Evolutionary conservation across 352 stramenopile genomes (phyloP).

Genomic region (Phytophthora constricta): DNA sequence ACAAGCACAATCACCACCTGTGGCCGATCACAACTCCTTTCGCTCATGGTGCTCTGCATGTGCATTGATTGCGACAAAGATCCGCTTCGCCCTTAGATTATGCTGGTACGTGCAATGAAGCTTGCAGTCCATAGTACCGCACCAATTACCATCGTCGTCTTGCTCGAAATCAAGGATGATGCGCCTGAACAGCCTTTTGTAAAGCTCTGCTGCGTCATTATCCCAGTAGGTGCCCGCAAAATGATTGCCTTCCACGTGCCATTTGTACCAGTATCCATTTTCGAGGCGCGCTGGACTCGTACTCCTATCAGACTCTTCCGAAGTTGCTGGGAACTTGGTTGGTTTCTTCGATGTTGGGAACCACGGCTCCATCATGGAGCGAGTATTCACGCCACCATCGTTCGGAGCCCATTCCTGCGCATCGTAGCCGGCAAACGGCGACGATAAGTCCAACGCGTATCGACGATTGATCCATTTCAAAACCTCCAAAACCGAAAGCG

Average conservation of each 20-base stretch:
- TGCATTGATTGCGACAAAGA: no score
- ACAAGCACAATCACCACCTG: no score
- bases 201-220: conserved; percentile 52
- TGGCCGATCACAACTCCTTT: no score
- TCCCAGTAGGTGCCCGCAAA: conserved; percentile 67
- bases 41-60: no score
- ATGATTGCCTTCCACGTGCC: conserved; percentile 65
- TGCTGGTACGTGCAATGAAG: neutral
- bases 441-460: conserved; percentile 37
- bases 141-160: neutral
- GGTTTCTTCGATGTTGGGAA: conserved; percentile 43
- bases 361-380: conserved; percentile 64
- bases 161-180: conserved; percentile 52
- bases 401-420: conserved; percentile 59
- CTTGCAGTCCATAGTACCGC: neutral
- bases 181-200: conserved; percentile 60
- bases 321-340: neutral
- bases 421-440: conserved; percentile 59
- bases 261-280: conserved; percentile 69
- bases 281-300: conserved; percentile 21
- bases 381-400: conserved; percentile 66
- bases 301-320: neutral
- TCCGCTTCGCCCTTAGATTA: neutral
- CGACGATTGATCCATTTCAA: conserved; percentile 56
- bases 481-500: conserved; percentile 44